Conservation (phyloP, 2,329 filamentous ascomycete species). For the Pseudogymnoascus sp. region DNA sequence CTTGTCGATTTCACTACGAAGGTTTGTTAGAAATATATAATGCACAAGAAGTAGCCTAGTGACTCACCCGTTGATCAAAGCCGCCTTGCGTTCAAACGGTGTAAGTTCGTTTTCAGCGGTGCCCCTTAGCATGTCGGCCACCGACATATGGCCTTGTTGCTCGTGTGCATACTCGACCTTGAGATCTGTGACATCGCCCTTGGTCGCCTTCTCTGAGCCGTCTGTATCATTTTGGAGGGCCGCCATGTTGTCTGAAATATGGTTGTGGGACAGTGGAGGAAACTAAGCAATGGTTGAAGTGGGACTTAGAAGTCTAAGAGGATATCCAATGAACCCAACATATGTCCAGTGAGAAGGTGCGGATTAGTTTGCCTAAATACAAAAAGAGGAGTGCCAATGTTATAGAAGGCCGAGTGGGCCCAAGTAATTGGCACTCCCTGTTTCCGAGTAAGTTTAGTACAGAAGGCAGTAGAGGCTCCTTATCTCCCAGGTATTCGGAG, state of each 20-base stretch:
- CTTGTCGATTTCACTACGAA: slow-evolving; percentile 15
- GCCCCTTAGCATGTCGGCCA: neutral
- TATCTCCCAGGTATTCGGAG: neutral
- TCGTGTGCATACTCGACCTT: neutral
- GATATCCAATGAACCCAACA: neutral
- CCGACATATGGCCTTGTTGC: neutral
- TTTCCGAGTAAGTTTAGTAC: neutral
- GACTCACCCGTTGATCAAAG: neutral
- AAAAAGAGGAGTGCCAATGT: neutral
- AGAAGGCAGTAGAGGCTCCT: neutral
- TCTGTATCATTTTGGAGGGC: neutral
- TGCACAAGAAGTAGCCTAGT: neutral
- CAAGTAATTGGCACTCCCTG: neutral
- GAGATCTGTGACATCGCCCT: neutral
- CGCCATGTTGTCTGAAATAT: neutral
- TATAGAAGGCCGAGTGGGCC: neutral
- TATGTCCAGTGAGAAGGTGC: neutral
- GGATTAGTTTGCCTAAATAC: neutral
- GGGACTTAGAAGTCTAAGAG: neutral
- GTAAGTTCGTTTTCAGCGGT: neutral
- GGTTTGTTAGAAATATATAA: neutral
- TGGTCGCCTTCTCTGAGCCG: neutral
- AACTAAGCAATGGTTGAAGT: neutral
- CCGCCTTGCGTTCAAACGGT: slow-evolving; percentile 4
- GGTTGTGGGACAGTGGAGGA: neutral